Percentiles rank a stretch among this genome's conserved stretches.
Evolutionary conservation across 2,329 filamentous ascomycete genomes (phyloP).

Genomic region (Fusarium kyushuense): DNA sequence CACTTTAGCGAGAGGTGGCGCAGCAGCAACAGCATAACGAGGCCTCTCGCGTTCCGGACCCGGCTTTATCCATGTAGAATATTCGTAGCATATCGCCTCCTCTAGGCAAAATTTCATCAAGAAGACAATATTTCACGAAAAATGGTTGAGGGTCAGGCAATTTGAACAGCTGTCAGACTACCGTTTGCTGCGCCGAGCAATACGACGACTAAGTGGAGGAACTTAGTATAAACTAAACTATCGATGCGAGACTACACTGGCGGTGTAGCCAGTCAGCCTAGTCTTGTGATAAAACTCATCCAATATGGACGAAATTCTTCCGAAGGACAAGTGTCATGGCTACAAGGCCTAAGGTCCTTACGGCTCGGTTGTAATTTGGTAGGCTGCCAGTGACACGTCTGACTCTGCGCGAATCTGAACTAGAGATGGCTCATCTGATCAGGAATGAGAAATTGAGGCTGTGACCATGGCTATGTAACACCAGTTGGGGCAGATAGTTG

Average conservation of each 20-base stretch:
- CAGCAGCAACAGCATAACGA: background rate
- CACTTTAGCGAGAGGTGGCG: background rate
- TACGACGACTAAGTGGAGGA: background rate
- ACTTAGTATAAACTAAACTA: background rate
- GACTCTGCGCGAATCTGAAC: background rate
- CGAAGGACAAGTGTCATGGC: background rate
- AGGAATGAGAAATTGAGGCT: background rate
- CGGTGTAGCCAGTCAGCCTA: background rate
- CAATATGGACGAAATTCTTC: background rate
- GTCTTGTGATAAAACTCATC: background rate
- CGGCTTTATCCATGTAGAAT: background rate
- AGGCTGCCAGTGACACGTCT: background rate
- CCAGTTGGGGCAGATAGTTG: background rate
- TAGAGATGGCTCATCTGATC: background rate
- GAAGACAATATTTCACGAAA: rapidly evolving
- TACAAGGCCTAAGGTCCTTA: background rate
- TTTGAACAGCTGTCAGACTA: background rate
- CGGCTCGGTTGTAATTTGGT: background rate
- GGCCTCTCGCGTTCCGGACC: background rate
- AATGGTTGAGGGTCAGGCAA: background rate
- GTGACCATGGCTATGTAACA: background rate
- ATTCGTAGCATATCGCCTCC: background rate
- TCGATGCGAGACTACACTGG: background rate
- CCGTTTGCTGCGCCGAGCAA: background rate
- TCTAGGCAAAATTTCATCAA: background rate